Base-by-base conservation (phyloP, 2,329 filamentous ascomycete species). In the Xylariaceae sp. region DNA sequence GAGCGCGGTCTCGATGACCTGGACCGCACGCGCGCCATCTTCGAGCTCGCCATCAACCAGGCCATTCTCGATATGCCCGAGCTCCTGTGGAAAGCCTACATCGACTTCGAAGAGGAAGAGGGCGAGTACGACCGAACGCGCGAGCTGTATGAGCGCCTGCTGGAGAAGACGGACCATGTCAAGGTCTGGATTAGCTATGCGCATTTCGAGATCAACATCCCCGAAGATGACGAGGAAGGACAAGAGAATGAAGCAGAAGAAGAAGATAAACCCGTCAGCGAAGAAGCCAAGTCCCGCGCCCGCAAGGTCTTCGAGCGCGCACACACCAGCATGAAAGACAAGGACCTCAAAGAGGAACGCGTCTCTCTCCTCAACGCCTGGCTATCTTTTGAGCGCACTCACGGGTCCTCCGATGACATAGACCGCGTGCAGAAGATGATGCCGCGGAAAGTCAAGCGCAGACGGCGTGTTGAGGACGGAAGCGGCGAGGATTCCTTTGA, bases 181-280 rank as follows among this genome's bases (percentile, higher is more conserved):
- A 98, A 97, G 75, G 93, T 98, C 49, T 98, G 93, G 93, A 95
- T 93, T 67, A 92, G 88, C 66, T 98, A 92, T 69, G 93, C 93
- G n/a, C 88, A 94, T 66, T 97, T 98, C 62, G 93, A 98, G 68
- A 88, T 97, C 72, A 92, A 93, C 64, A 83, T 95, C 0, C 89
- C 90, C 36, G 90, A 95, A 46, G 79, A 82, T 40, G 80, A 81
- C 42, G 80, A 81, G 34, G 83, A 72, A 10, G 73, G 77, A 19
- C 76, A 76, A 8, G 75, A 74, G 3, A 80, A 79, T 17, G 80
- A 81, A 39, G 76, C 78, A 37, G 80, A 81, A 39, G 76, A 78
- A 37, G 78, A 83, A 48, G 82, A 85, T 72, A 81, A 60, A 70
- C 84, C 69, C 2, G 79, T 95, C 60, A 89, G 85, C 67, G 88